These are phyloP conservation scores for Incumbomyces delicatus DNA, from an alignment of 2,329 filamentous ascomycete species.

Conservation along the genomic window DNA sequence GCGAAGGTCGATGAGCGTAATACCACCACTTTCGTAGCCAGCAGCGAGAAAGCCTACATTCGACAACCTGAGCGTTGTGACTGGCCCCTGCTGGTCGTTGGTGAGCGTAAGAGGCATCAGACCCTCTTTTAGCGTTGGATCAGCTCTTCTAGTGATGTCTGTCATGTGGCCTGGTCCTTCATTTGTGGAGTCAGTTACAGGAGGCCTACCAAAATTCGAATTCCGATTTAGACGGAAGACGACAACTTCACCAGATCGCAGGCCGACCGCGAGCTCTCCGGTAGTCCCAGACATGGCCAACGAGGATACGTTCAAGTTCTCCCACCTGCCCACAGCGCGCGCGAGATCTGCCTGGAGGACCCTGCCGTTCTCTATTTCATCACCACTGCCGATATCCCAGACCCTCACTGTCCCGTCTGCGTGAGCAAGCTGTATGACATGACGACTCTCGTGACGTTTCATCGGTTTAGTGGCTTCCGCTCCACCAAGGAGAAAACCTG, in stretches of 20 bases:
- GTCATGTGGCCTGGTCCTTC: conserved; percentile 61
- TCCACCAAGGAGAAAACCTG: conserved; percentile 68
- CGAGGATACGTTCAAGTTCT: conserved; percentile 65
- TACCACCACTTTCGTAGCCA: conserved; percentile 70
- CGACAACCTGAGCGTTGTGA: conserved; percentile 73
- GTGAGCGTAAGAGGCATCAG: conserved; percentile 71
- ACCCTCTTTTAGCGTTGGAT: conserved; percentile 66
- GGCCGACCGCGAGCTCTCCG: conserved; percentile 75
- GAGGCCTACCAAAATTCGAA: conserved; percentile 51
- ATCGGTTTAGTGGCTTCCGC: conserved; percentile 59
- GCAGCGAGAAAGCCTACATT: conserved; percentile 86
- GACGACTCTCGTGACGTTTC: conserved; percentile 71
- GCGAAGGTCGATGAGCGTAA: conserved; percentile 78
- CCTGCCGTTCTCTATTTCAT: conserved; percentile 80
- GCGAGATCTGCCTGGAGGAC: conserved; percentile 80
- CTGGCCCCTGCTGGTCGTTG: conserved; percentile 70
- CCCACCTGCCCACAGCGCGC: conserved; percentile 67
- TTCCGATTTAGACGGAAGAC: conserved; percentile 86
- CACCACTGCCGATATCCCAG: conserved; percentile 85
- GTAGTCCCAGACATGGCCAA: conserved; percentile 72
- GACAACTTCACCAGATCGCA: conserved; percentile 71
- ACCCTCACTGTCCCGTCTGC: conserved; percentile 84
- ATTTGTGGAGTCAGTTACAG: conserved; percentile 37
- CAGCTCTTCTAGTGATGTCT: conserved; percentile 62
- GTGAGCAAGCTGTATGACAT: conserved; percentile 77